Base-by-base conservation (phyloP, 768 basidiomycete genomes). In the Ramaria rubella region DNA sequence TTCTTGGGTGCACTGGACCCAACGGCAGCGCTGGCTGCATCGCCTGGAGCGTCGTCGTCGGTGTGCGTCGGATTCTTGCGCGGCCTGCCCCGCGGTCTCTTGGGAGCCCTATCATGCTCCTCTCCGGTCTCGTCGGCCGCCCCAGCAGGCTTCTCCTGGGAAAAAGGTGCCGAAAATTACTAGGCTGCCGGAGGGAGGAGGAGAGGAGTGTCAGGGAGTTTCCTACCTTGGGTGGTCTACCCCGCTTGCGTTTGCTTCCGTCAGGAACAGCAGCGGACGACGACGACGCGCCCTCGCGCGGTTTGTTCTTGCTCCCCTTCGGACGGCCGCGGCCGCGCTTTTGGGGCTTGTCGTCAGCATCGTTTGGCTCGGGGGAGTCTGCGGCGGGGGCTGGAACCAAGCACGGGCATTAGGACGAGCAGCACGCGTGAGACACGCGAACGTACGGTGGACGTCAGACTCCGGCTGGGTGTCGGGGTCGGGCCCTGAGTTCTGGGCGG, bases 261-360 rank as follows among this genome's bases (percentile, higher is more conserved):
- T 59, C 59, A 14, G 64, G 60, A 17, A 71, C 60, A 15, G 69
- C 36, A 12, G 67, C 64, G 1, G 67, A 62, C 29, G 69, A 62
- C 14, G 67, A 58, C 55, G 70, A 62, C 36, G 70, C 61, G 58
- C 66, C 72, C 67, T 68, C 65, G 61, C 67, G 69, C 65, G 78
- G 80, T 75, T 81, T 82, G 72, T 82, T 82, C 75, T 89, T 94
- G 71, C 87, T 90, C 64, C 92, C 92, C 70, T 86, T 90, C 59
- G 93, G 93, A 62, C 93, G 83, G 53, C 93, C 93, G 46, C 93
- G 81, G 65, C 88, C 83, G 65, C 92, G 84, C 75, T 91, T 94
- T 67, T 63, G 40, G 80, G 76, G 44, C 27, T 31, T 7, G 3
- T 23, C 33, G 1, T 51, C 49, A 30, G 27, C 36, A 42, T 38